Evolutionary conservation across 1,139 yeast species (phyloP).

Genomic region (Debaryomycetaceae sp.): DNA sequence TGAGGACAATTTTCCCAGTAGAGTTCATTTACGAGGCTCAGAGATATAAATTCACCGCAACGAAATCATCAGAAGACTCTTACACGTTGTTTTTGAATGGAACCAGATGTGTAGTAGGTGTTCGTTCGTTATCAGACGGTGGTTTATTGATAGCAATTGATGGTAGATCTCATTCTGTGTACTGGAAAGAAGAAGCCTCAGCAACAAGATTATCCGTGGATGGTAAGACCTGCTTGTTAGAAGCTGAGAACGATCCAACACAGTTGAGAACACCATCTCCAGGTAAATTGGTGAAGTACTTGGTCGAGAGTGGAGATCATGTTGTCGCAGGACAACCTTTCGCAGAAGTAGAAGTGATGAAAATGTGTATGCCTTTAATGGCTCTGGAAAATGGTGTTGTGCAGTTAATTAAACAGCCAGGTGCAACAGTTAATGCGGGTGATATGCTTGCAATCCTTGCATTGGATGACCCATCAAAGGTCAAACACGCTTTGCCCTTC

Average conservation of each 20-base stretch:
- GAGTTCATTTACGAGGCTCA: conserved; percentile 94
- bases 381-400: conserved; percentile 93
- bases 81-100: conserved; percentile 93
- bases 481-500: conserved; percentile 92
- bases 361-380: conserved; percentile 91
- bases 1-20: conserved; percentile 85
- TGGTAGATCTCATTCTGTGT: conserved; percentile 91
- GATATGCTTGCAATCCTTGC: conserved; percentile 93
- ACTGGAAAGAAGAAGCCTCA: conserved; percentile 96
- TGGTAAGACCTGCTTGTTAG: conserved; percentile 88
- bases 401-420: conserved; percentile 96
- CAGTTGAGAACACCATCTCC: conserved; percentile 98
- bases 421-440: conserved; percentile 93
- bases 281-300: conserved; percentile 90
- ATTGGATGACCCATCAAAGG: conserved; percentile 94
- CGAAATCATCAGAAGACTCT: conserved; percentile 80
- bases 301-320: conserved; percentile 95
- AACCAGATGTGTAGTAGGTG: conserved; percentile 83
- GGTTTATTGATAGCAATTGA: conserved; percentile 84
- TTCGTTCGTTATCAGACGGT: conserved; percentile 86
- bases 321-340: conserved; percentile 87
- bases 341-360: conserved; percentile 99
- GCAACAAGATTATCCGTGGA: conserved; percentile 96
- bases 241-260: conserved; percentile 95
- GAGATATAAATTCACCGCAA: conserved; percentile 91